Conservation (phyloP, 2,329 filamentous ascomycete species). For the Salinomyces thailandicus region DNA sequence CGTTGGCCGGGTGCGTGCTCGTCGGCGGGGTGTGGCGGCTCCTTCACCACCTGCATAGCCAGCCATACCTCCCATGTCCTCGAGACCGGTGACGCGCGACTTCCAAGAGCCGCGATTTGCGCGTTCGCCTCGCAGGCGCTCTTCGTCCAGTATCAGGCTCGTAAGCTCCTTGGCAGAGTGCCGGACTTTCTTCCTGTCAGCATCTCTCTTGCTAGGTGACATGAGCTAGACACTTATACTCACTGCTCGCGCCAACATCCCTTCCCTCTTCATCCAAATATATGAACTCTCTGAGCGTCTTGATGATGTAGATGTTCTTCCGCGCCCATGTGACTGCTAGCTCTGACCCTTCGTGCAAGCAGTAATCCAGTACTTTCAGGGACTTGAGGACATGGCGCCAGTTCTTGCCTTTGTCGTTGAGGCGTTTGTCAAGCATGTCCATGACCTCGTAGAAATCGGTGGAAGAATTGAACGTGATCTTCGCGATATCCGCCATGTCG, state of each 20-base stretch:
- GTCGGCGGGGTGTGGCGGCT: constrained; percentile 32
- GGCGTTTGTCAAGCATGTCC: constrained; percentile 97
- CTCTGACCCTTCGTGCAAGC: constrained; percentile 92
- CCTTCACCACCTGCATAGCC: constrained; percentile 29
- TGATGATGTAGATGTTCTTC: constrained; percentile 98
- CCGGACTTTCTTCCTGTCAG: no score
- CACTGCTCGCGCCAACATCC: constrained; percentile 95
- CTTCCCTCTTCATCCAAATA: constrained; percentile 92
- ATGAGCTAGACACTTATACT: no score
- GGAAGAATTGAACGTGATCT: constrained; percentile 92
- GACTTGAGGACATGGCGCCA: constrained; percentile 98
- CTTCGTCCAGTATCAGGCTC: constrained; percentile 82
- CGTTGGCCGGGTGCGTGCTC: constrained; percentile 21
- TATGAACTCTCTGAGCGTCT: constrained; percentile 92
- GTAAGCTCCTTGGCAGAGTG: constrained; percentile 95
- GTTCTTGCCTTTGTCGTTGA: constrained; percentile 99
- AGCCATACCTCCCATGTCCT: constrained; percentile 56
- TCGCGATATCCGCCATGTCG: constrained; percentile 97
- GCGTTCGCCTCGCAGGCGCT: constrained; percentile 78
- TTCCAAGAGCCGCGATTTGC: constrained; percentile 93
- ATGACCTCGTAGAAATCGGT: constrained; percentile 99
- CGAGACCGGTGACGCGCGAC: constrained; percentile 84
- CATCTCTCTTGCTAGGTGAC: no score
- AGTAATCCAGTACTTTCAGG: constrained; percentile 95
- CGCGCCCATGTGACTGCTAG: constrained; percentile 94